Conservation (phyloP, 2,329 filamentous ascomycete species). For the Botrytis byssoidea region DNA sequence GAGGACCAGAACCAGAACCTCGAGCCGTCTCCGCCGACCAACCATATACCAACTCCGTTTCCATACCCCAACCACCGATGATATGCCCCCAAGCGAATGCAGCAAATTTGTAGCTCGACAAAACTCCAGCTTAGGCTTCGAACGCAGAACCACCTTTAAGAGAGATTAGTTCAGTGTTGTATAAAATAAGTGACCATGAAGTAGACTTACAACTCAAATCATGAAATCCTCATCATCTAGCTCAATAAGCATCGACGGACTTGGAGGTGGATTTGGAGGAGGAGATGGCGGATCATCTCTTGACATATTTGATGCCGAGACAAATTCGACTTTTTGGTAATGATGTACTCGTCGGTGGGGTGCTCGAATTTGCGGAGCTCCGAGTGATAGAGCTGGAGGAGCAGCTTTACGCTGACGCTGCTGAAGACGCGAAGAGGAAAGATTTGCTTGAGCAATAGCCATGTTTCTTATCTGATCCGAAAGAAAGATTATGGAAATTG, state of each 20-base stretch:
- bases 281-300: conserved; percentile 43
- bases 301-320: conserved; percentile 33
- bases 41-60: neutral
- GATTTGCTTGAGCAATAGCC: conserved; percentile 7
- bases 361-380: neutral
- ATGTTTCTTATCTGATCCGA: conserved; percentile 7
- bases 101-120: conserved; percentile 4
- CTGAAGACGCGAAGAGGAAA: neutral
- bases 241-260: conserved; percentile 33
- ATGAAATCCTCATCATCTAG: conserved; percentile 16
- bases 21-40: neutral
- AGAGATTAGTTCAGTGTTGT: neutral
- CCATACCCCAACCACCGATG: neutral
- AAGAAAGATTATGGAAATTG: neutral
- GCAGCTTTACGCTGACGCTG: conserved; percentile 1
- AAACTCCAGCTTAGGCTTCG: neutral
- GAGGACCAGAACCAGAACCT: neutral
- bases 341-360: neutral
- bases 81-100: neutral
- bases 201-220: conserved; percentile 22
- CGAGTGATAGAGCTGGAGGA: neutral
- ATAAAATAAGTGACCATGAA: neutral
- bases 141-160: neutral
- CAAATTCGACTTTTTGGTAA: neutral
- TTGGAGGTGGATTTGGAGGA: conserved; percentile 44